Evolutionary conservation across 2,329 filamentous ascomycete species (phyloP).

Genomic region (Trichoderma arundinaceum): DNA sequence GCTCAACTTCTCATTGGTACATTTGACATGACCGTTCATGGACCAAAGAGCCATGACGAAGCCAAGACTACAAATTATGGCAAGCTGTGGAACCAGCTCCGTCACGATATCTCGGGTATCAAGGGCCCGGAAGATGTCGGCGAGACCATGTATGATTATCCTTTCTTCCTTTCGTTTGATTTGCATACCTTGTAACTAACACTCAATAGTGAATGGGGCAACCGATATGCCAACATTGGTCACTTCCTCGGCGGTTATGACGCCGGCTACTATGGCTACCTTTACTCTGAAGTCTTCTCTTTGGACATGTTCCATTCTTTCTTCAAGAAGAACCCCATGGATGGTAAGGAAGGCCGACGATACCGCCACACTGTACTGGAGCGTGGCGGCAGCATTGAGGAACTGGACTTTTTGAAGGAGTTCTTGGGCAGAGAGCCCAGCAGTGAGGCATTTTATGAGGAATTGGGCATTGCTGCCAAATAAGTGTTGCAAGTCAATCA

Average conservation of each 20-base stretch:
- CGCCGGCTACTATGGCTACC: constrained; percentile 80
- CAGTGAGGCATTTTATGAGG: constrained; percentile 79
- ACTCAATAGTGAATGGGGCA: constrained; percentile 66
- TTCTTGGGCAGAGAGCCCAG: constrained; percentile 79
- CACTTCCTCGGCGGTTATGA: constrained; percentile 86
- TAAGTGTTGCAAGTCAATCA: background rate
- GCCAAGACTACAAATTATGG: constrained; percentile 69
- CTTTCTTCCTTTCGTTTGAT: background rate
- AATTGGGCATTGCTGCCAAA: constrained; percentile 60
- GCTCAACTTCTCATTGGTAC: constrained; percentile 81
- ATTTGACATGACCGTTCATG: constrained; percentile 83
- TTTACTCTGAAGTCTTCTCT: constrained; percentile 79
- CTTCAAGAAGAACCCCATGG: constrained; percentile 80
- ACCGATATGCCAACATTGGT: constrained; percentile 80
- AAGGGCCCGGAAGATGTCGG: constrained; percentile 74
- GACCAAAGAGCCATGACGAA: constrained; percentile 70
- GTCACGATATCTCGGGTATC: constrained; percentile 72
- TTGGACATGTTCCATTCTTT: constrained; percentile 85
- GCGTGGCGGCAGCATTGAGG: constrained; percentile 77
- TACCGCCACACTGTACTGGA: constrained; percentile 82
- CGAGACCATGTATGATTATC: constrained; percentile 51
- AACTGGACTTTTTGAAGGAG: constrained; percentile 79
- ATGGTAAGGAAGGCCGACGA: constrained; percentile 71
- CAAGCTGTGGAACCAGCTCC: constrained; percentile 72
- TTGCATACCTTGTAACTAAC: constrained; percentile 38